Conservation (phyloP, 129 eudicot species). For the carrot (Daucus carota) region DNA sequence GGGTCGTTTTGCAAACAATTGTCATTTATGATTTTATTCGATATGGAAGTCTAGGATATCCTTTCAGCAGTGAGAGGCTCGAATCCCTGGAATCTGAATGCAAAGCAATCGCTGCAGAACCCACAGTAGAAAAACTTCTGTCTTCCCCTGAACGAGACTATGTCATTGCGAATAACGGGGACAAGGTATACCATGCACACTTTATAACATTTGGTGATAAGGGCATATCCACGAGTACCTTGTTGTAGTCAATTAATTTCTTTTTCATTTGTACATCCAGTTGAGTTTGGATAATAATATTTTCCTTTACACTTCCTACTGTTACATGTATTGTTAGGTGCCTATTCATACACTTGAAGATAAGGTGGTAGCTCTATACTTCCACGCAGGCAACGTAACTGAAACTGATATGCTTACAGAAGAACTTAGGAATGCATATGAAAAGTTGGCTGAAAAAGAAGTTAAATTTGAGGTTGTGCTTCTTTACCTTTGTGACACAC, state of each 20-base stretch:
- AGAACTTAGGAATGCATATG: not conserved
- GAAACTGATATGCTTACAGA: not conserved
- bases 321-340: not conserved
- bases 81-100: not conserved
- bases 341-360: not conserved
- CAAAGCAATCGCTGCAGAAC: not conserved
- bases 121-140: not conserved
- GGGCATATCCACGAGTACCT: not conserved
- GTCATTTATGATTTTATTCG: too few species aligned
- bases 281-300: not conserved
- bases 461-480: not conserved
- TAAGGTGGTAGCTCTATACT: not conserved
- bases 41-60: not conserved
- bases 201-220: not conserved
- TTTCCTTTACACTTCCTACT: not conserved
- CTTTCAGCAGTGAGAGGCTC: not conserved
- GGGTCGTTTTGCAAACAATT: not conserved
- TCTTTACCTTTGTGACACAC: not conserved
- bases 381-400: not conserved
- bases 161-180: not conserved
- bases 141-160: not conserved
- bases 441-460: not conserved
- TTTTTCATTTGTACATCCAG: not conserved
- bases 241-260: too few species aligned
- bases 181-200: not conserved